Percentiles rank a stretch among this genome's conserved stretches.
Evolutionary conservation across 1,139 yeast genomes (phyloP).

Genomic region (Sugiyamaella sp.): DNA sequence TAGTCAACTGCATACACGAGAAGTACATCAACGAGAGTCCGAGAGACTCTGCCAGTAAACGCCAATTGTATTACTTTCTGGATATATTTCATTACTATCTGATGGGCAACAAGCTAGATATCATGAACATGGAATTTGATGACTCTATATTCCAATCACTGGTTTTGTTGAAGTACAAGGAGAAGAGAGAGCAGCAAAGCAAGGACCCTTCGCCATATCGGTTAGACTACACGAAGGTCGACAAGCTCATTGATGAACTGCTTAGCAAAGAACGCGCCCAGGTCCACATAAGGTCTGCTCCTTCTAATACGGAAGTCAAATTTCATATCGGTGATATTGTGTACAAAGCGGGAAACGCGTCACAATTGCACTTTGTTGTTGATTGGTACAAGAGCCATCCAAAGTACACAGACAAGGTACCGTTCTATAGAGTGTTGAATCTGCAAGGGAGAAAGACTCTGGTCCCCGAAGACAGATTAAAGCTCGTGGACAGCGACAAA

Average conservation of each 20-base stretch:
- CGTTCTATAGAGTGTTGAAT: not conserved
- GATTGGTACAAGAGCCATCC: constrained; percentile 16
- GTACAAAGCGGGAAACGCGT: not conserved
- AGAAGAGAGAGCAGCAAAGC: not conserved
- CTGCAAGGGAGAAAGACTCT: constrained; percentile 1
- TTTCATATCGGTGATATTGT: constrained; percentile 17
- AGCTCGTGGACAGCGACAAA: not conserved
- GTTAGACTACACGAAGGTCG: not conserved
- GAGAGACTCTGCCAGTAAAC: not conserved
- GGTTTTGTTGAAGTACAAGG: constrained; percentile 1
- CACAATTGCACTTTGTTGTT: not conserved
- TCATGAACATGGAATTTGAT: not conserved
- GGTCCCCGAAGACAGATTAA: not conserved
- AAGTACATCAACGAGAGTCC: not conserved
- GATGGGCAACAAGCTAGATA: not conserved
- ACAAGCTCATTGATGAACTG: not conserved
- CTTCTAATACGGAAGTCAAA: not conserved
- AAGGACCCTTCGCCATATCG: not conserved
- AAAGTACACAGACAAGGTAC: not conserved
- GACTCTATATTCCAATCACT: constrained; percentile 3
- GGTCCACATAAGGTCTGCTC: not conserved
- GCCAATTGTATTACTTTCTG: constrained; percentile 3
- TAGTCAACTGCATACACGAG: constrained; percentile 10
- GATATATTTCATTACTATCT: constrained; percentile 7
- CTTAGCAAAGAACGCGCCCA: not conserved